A percentile compares a stretch with the other conserved stretches of the same genome.
Evolutionary conservation across 345 rosid species (phyloP).

Genomic region (Populus alba): DNA sequence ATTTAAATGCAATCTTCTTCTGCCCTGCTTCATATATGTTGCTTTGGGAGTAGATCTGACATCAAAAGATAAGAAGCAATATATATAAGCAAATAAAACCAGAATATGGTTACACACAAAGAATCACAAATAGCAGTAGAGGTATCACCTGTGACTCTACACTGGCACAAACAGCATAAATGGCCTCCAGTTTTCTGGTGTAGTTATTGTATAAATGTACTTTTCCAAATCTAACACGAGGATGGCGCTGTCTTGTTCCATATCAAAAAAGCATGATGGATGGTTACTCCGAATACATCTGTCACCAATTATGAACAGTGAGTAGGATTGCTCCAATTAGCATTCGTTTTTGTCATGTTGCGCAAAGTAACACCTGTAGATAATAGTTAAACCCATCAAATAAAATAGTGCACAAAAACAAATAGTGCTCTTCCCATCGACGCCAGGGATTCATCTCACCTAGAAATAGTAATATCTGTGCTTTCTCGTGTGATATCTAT

Average conservation of each 20-base stretch:
- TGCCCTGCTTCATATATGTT: slow-evolving; percentile 93
- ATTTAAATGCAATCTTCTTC: slow-evolving; percentile 87
- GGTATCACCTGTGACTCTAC: slow-evolving; percentile 78
- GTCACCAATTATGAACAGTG: slow-evolving; percentile 64
- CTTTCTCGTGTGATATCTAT: slow-evolving; percentile 93
- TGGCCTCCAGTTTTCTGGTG: slow-evolving; percentile 80
- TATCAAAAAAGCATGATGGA: slow-evolving; percentile 95
- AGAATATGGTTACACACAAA: not conserved
- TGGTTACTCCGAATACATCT: slow-evolving; percentile 84
- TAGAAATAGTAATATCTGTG: slow-evolving; percentile 86
- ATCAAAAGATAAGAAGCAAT: not conserved
- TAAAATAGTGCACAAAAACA: not conserved
- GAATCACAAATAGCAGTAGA: not conserved
- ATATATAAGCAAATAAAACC: not conserved
- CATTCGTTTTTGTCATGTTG: slow-evolving; percentile 83
- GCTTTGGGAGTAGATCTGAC: slow-evolving; percentile 83
- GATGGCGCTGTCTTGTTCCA: slow-evolving; percentile 85
- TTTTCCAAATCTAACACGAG: slow-evolving; percentile 86
- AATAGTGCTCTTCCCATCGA: not conserved
- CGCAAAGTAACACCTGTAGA: slow-evolving; percentile 73
- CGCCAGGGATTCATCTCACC: slow-evolving; percentile 35
- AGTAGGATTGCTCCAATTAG: slow-evolving; percentile 83
- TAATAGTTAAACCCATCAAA: slow-evolving; percentile 12
- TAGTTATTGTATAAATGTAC: slow-evolving; percentile 87
- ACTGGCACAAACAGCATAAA: slow-evolving; percentile 92